Base-by-base conservation (phyloP, 2,329 filamentous ascomycete genomes). In the Hypoxylon sp. region DNA sequence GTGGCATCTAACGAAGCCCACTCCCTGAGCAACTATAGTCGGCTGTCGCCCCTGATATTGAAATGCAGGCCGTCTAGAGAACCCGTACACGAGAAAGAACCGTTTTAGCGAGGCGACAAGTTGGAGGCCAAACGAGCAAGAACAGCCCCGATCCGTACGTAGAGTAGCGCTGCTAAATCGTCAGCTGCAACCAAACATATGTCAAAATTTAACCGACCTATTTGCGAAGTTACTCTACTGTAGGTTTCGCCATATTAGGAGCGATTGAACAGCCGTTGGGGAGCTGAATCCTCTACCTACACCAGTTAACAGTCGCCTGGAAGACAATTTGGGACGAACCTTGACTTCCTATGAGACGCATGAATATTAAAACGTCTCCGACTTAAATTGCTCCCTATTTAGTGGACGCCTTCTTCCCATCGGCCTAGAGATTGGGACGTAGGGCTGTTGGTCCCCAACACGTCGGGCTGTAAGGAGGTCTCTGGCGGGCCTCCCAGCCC, bases 91-190 rank as follows among this genome's bases (percentile, higher is more conserved):
- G 32, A 36, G 20, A 18, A 20, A 8, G n/a, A 16, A 11, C 36
- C 16, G 36, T 18, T 36, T 40, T 18, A 40, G 36, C 36, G 36
- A 40, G 36, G 36, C 7, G 7, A 40, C 36, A 11, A 40, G 16
- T 40, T 40, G 36, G 36, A 40, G 36, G 36, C 36, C 36, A 20
- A 40, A 40, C 16, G 7, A 20, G 18, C 36, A 20, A 40, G 32
- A 36, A 36, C 2, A 14, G 38, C 26, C 36, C 32, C 26, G 32
- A n/a, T 12, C 16, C 36, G 12, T n/a, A 28, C 16, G 16, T 44
- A 53, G 14, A 53, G 36, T 44, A 18, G 36, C 12, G 32, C 18
- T 51, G 33, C 33, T 40, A 16, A 28, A 53, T 44, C 4, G 26
- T 53, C 38, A 40, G 50, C 36, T 12, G 24, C 38, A 55, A 9